Evolutionary conservation across 2,329 filamentous ascomycete species (phyloP), one percentile per base, ranked within the genome.

Genomic region (Monosporascus sp.): DNA sequence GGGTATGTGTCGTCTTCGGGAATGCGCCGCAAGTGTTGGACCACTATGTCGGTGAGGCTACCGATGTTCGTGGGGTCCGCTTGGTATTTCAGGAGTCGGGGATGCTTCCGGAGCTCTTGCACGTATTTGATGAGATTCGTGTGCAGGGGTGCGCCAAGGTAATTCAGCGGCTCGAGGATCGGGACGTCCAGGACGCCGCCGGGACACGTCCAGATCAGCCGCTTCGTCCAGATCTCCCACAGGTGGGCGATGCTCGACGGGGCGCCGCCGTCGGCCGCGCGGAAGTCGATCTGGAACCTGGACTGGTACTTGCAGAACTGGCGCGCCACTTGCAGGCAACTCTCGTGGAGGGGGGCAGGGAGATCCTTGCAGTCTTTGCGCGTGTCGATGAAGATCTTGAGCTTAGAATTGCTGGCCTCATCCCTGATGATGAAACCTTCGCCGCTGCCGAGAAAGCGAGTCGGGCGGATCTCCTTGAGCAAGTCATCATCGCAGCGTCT

Each of bases 221-320:
- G 61, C 48, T 62, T 56, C 47, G 51, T 48, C 62, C 62, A 64
- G 20, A 62, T 62, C 42, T 63, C 59, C 39, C 62, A 64, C 4
- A 64, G 44, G 6, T 62, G 60, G 3, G 52, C 42, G n/a, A 64
- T 51, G 47, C 46, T 59, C 4, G 55, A 53, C 2, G 62, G 59
- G 4, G 31, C 38, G 2, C 59, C 59, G 24, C 51, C 52, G n/a
- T 27, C 14, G 5, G 50, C 3, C 15, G 11, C 11, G 11, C 58
- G 54, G 46, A 62, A 62, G 31, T 60, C 31, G 22, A 52, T 48
- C 1, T 49, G 18, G 37, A 56, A 60, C 0, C 22, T 47, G 1
- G 52, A 47, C 24, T 60, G 59, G 50, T 52, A 52, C 0, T 20
- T 22, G 38, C 59, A 63, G 46, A 61, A 65, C 6, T 3, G 9